Conservation (phyloP, 2,329 filamentous ascomycete species). For the Pestalotiopsis sp. region DNA sequence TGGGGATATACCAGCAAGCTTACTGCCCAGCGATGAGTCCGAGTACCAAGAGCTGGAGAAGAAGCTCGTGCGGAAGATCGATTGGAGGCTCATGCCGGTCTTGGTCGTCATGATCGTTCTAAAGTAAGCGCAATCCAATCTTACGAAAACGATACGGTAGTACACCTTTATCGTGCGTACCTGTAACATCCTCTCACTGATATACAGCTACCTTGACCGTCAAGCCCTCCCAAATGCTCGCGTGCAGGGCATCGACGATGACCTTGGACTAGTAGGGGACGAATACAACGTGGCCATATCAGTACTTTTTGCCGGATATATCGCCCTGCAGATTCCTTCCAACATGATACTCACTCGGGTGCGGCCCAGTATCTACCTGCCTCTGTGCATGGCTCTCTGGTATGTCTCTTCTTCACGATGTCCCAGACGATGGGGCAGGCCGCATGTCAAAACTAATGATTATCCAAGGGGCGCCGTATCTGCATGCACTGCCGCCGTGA, state of each 20-base stretch:
- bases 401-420: not conserved
- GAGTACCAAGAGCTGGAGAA: conserved; percentile 9
- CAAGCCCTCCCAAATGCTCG: conserved; percentile 51
- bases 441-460: not conserved
- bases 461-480: conserved; percentile 19
- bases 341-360: conserved; percentile 49
- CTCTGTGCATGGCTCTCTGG: conserved; percentile 44
- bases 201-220: conserved; percentile 44
- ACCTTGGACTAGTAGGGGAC: conserved; percentile 44
- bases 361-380: conserved; percentile 44
- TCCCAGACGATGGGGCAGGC: not conserved
- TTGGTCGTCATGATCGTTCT: conserved; percentile 11
- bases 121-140: not conserved
- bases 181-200: not conserved
- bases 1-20: not conserved
- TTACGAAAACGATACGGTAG: not conserved
- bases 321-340: conserved; percentile 41
- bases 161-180: not conserved
- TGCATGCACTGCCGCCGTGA: conserved; percentile 38
- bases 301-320: conserved; percentile 42
- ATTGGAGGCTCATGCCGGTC: conserved; percentile 13
- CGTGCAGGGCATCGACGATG: conserved; percentile 41
- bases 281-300: conserved; percentile 39
- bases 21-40: not conserved
- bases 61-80: conserved; percentile 13